These are phyloP conservation scores for Copromyces sp. DNA, from an alignment of 495 filamentous ascomycete genomes.

Conservation along the genomic window DNA sequence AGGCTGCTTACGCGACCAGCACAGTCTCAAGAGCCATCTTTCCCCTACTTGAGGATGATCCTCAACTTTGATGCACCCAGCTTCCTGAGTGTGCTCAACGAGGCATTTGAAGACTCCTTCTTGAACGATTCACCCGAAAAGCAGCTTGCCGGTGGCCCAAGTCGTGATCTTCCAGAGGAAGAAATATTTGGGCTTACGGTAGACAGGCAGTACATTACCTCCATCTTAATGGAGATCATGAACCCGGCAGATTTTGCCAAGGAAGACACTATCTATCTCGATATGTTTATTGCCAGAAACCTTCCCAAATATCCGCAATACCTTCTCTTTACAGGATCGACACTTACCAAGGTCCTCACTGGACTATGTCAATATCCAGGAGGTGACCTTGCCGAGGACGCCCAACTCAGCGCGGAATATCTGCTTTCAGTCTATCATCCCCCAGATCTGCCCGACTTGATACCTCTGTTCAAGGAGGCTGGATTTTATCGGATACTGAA, in stretches of 20 bases:
- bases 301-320: slow-evolving; percentile 95
- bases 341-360: slow-evolving; percentile 67
- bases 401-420: slow-evolving; percentile 92
- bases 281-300: slow-evolving; percentile 97
- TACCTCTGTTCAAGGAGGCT: slow-evolving; percentile 69
- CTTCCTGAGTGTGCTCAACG: slow-evolving; percentile 90
- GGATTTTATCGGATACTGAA: slow-evolving; percentile 91
- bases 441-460: slow-evolving; percentile 61
- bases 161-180: slow-evolving; percentile 45
- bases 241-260: slow-evolving; percentile 55
- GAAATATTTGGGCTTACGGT: slow-evolving; percentile 61
- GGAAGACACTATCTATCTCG: slow-evolving; percentile 84
- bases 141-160: slow-evolving; percentile 38
- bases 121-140: slow-evolving; percentile 66
- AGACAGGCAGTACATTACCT: slow-evolving; percentile 83
- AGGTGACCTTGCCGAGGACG: slow-evolving; percentile 78
- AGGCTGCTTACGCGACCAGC: slow-evolving; percentile 42
- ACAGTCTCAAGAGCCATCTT: slow-evolving; percentile 50
- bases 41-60: slow-evolving; percentile 73
- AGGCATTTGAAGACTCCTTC: slow-evolving; percentile 93
- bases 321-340: slow-evolving; percentile 77
- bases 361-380: slow-evolving; percentile 79
- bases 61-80: slow-evolving; percentile 82
- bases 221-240: slow-evolving; percentile 85
- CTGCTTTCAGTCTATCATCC: slow-evolving; percentile 88